Conservation (phyloP, 2,329 filamentous ascomycete genomes). For the Verticillium alfalfae region DNA sequence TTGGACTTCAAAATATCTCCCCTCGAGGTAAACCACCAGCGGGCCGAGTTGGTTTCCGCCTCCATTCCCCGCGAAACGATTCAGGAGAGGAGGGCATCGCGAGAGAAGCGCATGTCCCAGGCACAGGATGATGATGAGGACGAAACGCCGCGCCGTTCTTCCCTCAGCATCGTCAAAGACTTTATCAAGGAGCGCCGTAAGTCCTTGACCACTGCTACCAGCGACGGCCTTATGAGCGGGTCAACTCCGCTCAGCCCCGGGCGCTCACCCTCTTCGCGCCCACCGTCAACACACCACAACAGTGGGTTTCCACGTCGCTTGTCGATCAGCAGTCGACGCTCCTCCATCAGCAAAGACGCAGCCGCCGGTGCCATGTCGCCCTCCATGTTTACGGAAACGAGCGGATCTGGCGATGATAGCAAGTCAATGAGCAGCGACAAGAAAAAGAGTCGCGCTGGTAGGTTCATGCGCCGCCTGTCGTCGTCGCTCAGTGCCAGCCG, state of each 20-base stretch:
- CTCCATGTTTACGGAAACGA: slow-evolving; percentile 34
- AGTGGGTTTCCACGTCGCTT: slow-evolving; percentile 52
- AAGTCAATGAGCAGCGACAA: slow-evolving; percentile 34
- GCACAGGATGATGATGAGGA: slow-evolving; percentile 27
- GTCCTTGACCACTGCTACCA: slow-evolving; percentile 42
- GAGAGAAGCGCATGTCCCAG: slow-evolving; percentile 28
- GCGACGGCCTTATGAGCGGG: slow-evolving; percentile 28
- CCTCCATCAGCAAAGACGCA: slow-evolving; percentile 43
- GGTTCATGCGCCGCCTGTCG: slow-evolving; percentile 55
- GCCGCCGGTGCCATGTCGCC: slow-evolving; percentile 28
- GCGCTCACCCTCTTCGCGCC: slow-evolving; percentile 37
- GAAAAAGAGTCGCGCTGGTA: slow-evolving; percentile 46
- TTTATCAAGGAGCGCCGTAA: slow-evolving; percentile 56
- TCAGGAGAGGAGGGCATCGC: slow-evolving; percentile 41
- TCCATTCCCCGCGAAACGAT: slow-evolving; percentile 36
- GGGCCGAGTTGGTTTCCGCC: slow-evolving; percentile 22
- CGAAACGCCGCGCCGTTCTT: slow-evolving; percentile 46
- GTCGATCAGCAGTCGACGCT: slow-evolving; percentile 60
- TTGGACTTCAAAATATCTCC: slow-evolving; percentile 55
- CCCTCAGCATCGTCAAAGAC: slow-evolving; percentile 52
- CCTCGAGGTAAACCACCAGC: slow-evolving; percentile 52
- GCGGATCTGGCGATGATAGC: slow-evolving; percentile 41
- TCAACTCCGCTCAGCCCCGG: slow-evolving; percentile 20
- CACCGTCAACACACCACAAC: slow-evolving; percentile 30
- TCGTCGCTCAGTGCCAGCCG: slow-evolving; percentile 42